Conservation (phyloP, 306 rosid genomes). For the Vigna mungo region DNA sequence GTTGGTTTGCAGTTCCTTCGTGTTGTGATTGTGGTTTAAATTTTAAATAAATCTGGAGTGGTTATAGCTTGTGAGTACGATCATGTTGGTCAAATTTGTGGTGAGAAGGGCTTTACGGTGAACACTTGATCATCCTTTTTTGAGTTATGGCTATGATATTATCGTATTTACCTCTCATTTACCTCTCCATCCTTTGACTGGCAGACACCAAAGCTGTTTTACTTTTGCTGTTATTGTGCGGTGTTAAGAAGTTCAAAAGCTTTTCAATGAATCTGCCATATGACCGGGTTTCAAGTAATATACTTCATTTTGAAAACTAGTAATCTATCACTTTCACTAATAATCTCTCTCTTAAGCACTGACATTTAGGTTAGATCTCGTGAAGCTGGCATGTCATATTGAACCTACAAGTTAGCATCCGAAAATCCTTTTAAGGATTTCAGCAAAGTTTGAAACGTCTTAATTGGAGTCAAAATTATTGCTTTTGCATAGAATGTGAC, state of each 20-base stretch:
- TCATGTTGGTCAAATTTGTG: constrained; percentile 35
- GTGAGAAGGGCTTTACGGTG: constrained; percentile 8
- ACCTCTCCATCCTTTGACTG: background rate
- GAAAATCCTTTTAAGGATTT: background rate
- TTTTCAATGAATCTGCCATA: background rate
- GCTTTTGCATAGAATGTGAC: too few species aligned
- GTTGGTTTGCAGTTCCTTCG: constrained; percentile 21
- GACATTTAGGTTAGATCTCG: too few species aligned
- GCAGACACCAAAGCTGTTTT: background rate
- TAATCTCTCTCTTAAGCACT: too few species aligned
- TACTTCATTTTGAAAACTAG: background rate
- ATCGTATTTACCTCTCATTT: background rate
- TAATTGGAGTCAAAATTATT: too few species aligned
- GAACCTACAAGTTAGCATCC: background rate
- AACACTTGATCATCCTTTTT: background rate
- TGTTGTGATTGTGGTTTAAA: constrained; percentile 32
- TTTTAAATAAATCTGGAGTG: constrained; percentile 35
- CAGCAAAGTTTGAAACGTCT: background rate
- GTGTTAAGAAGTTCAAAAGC: background rate
- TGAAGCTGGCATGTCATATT: too few species aligned
- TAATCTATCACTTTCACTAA: background rate
- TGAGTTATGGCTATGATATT: constrained; percentile 24
- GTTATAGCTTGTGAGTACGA: constrained; percentile 30
- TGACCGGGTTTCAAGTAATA: background rate
- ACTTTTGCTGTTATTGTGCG: background rate